These are phyloP conservation scores for Aspergillus pseudonomiae DNA, from an alignment of 2,329 filamentous ascomycete species.

Conservation along the genomic window DNA sequence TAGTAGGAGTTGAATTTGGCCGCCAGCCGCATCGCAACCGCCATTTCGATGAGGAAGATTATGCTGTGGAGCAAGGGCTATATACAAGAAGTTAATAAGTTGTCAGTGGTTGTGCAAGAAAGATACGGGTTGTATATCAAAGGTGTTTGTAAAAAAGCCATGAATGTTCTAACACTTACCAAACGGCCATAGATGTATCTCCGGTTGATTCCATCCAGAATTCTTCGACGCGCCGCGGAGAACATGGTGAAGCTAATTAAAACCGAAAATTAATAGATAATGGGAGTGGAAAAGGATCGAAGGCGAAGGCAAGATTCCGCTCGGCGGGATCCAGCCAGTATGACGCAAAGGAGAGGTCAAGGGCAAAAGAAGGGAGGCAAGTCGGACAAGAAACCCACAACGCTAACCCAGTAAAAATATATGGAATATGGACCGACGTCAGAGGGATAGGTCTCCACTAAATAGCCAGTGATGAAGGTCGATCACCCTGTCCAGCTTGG, in stretches of 20 bases:
- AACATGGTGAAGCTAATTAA: conserved; percentile 41
- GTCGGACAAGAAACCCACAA: conserved; percentile 6
- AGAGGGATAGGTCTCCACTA: conserved; percentile 2
- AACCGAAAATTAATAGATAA: conserved; percentile 19
- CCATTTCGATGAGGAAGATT: conserved; percentile 86
- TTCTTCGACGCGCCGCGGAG: conserved; percentile 42
- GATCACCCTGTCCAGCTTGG: conserved; percentile 8
- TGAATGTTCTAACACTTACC: conserved; percentile 32
- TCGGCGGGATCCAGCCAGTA: conserved; percentile 32
- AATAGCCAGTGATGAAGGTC: neutral
- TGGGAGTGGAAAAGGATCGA: conserved; percentile 24
- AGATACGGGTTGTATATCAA: neutral
- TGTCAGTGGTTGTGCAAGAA: conserved; percentile 12
- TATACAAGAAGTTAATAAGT: conserved; percentile 10
- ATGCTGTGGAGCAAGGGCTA: conserved; percentile 87
- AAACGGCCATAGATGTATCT: conserved; percentile 52
- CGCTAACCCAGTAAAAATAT: neutral
- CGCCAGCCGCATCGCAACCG: conserved; percentile 76
- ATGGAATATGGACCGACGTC: neutral
- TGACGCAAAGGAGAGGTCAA: conserved; percentile 40
- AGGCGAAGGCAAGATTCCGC: conserved; percentile 29
- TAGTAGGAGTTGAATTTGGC: conserved; percentile 94
- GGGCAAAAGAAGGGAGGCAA: conserved; percentile 15
- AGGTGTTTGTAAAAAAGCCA: neutral
- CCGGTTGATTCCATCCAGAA: conserved; percentile 49